These are phyloP conservation scores for Amaranthus palmeri DNA, from an alignment of 148 eudicot species.

Conservation along the genomic window DNA sequence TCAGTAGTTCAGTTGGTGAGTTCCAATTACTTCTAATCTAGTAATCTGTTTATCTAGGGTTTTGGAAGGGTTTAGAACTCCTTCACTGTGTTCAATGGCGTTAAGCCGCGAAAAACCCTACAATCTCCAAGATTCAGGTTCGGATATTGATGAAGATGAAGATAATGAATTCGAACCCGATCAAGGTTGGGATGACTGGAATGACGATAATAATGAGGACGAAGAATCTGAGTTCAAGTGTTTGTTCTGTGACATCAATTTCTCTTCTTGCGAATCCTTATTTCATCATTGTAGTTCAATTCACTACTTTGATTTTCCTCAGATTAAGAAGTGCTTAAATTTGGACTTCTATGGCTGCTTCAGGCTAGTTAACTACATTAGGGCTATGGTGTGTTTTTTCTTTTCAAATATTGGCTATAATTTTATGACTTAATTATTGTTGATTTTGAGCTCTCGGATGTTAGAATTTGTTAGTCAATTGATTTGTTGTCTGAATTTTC, in stretches of 20 bases:
- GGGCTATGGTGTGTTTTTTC: conserved; percentile 31
- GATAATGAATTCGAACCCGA: conserved; percentile 24
- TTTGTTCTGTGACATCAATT: conserved; percentile 60
- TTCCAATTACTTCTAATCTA: too few relatives aligned
- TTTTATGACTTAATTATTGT: not conserved
- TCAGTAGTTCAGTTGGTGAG: too few relatives aligned
- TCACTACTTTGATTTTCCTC: conserved; percentile 57
- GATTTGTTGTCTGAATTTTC: not conserved
- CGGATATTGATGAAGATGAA: conserved; percentile 22
- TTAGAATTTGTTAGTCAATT: not conserved
- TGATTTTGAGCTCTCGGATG: not conserved
- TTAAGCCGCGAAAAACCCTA: not conserved
- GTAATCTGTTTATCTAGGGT: not conserved
- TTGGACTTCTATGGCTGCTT: conserved; percentile 78
- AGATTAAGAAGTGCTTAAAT: conserved; percentile 32
- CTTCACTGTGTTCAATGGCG: conserved; percentile 14
- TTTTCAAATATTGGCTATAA: not conserved
- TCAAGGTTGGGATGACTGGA: conserved; percentile 82
- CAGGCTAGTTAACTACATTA: conserved; percentile 79
- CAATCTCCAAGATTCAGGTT: conserved; percentile 13
- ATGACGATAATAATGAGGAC: conserved; percentile 43
- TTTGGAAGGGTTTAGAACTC: conserved; percentile 12
- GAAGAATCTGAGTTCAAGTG: conserved; percentile 45
- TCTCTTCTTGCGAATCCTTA: conserved; percentile 32
- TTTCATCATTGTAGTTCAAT: conserved; percentile 49